These are phyloP conservation scores for Oryza glaberrima DNA, from an alignment of 176 grass and related monocot genomes.

Conservation along the genomic window DNA sequence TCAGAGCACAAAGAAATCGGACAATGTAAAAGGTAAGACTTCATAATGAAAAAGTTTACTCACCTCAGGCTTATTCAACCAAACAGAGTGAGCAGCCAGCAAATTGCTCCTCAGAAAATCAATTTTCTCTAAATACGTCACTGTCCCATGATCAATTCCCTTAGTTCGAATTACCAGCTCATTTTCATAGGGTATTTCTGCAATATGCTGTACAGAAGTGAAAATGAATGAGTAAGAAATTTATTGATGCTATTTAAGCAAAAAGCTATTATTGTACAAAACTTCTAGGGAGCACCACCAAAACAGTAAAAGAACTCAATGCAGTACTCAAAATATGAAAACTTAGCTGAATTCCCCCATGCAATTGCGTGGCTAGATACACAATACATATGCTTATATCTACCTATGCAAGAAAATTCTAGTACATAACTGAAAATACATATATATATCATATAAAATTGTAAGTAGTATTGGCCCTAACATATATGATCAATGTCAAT, in stretches of 20 bases:
- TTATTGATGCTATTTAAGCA: background rate
- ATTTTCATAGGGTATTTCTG: constrained; percentile 97
- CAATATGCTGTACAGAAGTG: constrained; percentile 70
- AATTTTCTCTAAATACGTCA: constrained; percentile 94
- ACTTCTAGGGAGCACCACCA: background rate
- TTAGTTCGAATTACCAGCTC: constrained; percentile 64
- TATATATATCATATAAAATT: background rate
- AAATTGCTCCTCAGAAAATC: constrained; percentile 82
- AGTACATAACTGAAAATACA: no score
- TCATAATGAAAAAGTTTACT: constrained; percentile 31
- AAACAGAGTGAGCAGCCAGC: constrained; percentile 88
- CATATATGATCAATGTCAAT: background rate
- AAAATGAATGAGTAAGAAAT: constrained; percentile 6
- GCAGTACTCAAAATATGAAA: background rate
- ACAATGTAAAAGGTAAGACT: constrained; percentile 11
- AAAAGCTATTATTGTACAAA: constrained; percentile 20
- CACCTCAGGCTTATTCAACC: constrained; percentile 82
- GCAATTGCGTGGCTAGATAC: background rate
- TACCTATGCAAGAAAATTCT: no score
- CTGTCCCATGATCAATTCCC: constrained; percentile 84
- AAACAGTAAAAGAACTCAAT: background rate
- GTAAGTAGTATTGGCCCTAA: background rate
- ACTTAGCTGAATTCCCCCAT: background rate
- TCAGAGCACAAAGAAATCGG: background rate
- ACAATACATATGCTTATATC: no score